A percentile compares a stretch with the other conserved stretches of the same genome.
These are phyloP conservation scores for Hypoxylon sp. DNA, from an alignment of 2,329 filamentous ascomycete genomes.

Conservation along the genomic window DNA sequence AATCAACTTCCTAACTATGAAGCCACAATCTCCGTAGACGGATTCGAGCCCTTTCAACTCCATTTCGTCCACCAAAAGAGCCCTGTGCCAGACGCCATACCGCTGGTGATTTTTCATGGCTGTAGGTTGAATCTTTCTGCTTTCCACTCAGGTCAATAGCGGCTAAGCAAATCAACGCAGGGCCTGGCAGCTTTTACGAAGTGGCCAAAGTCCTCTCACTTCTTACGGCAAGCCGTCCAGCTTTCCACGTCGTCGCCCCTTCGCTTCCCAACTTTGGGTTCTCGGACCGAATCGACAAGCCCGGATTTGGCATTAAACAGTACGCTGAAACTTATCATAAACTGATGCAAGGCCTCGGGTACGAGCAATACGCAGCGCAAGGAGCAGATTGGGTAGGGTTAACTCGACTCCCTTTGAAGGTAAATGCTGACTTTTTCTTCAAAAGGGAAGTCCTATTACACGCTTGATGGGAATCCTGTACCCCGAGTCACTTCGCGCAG, in stretches of 20 bases:
- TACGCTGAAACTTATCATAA: conserved; percentile 50
- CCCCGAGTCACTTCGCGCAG: neutral
- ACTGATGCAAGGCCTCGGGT: conserved; percentile 52
- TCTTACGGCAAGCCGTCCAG: neutral
- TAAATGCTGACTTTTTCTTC: neutral
- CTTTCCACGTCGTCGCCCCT: conserved; percentile 55
- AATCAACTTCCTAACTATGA: conserved; percentile 32
- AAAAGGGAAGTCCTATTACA: neutral
- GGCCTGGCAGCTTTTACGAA: neutral
- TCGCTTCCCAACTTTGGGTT: conserved; percentile 56
- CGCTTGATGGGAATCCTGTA: neutral
- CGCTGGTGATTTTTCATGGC: conserved; percentile 19
- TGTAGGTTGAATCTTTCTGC: neutral
- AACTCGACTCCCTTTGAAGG: too few species aligned
- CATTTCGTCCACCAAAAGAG: conserved; percentile 41
- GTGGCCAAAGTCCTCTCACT: neutral
- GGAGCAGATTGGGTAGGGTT: conserved; percentile 37
- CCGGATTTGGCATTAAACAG: conserved; percentile 48
- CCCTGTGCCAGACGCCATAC: conserved; percentile 17
- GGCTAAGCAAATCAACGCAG: neutral
- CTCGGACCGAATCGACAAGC: conserved; percentile 47
- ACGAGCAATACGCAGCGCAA: conserved; percentile 45
- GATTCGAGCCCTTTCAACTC: conserved; percentile 30
- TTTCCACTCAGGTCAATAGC: neutral
- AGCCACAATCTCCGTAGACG: conserved; percentile 29